Base-by-base conservation (phyloP, 2,329 filamentous ascomycete species). In the Pseudogymnoascus pannorum region DNA sequence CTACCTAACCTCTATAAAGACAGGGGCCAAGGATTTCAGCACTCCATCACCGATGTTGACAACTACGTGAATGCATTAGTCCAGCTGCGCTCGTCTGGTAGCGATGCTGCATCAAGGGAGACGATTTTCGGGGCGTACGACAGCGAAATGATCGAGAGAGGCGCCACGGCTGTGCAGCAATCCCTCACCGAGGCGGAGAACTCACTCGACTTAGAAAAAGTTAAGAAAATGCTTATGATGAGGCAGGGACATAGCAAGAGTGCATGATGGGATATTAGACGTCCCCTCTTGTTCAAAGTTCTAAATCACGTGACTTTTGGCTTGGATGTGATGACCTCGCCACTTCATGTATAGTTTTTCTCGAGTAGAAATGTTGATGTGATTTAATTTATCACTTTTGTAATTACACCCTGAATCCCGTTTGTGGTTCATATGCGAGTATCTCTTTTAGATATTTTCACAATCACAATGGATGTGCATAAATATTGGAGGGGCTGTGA, bases 1-100 rank as follows among this genome's bases (percentile, higher is more conserved):
- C 57, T 44, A 63, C 22, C 20, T 29, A 31, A 31, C 2, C 7
- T 8, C 20, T n/a, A 29, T 48, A 58, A 20, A 73, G 72, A 74
- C 64, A 74, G 77, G n/a, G 77, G 76, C 0, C 77, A 79, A 65
- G 76, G 76, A 6, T 72, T 77, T 35, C 77, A 79, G 62, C 74
- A 78, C 63, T 73, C 72, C 29, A 74, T 79, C 42, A 67, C 68
- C 1, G 77, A 79, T 60, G 75, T 72, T 9, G 66, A 69, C 33
- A 73, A 75, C 60, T 75, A 76, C 54, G 67, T 78, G 1, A 62
- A 71, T n/a, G 69, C 69, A 3, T 63, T 76, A 7, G n/a, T 67
- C 5, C 60, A 64, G 40, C 60, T 73, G 3, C 59, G 67, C 18
- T 63, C 66, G 14, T 31, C 60, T 1, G 61, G 58, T 26, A 26